Conservation (phyloP, 1,139 yeast species). For the Pichia inconspicua region DNA sequence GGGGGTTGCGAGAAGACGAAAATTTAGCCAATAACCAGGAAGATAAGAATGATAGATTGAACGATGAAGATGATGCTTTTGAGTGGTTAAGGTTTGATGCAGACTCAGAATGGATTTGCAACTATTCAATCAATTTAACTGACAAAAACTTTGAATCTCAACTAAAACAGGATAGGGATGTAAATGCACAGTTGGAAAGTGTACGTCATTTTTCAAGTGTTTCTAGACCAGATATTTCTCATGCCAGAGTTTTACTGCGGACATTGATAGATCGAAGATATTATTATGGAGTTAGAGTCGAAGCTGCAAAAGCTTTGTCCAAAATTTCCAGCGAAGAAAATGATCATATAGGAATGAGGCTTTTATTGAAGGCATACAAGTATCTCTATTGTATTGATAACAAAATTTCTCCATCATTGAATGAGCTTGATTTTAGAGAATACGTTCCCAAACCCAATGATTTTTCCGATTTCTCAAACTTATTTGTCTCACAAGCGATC, state of each 20-base stretch:
- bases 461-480: constrained; percentile 59
- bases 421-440: constrained; percentile 30
- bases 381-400: constrained; percentile 56
- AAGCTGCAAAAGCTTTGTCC: constrained; percentile 78
- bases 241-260: constrained; percentile 72
- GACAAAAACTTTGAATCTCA: constrained; percentile 95
- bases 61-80: constrained; percentile 56
- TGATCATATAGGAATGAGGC: constrained; percentile 63
- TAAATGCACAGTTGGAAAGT: constrained; percentile 90
- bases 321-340: constrained; percentile 54
- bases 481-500: constrained; percentile 64
- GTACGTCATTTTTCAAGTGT: constrained; percentile 56
- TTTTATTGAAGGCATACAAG: constrained; percentile 64
- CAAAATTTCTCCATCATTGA: constrained; percentile 15
- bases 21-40: constrained; percentile 30
- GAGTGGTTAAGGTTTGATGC: constrained; percentile 98
- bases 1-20: constrained; percentile 74
- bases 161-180: constrained; percentile 88
- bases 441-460: constrained; percentile 72
- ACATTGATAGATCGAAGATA: constrained; percentile 81
- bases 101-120: constrained; percentile 94
- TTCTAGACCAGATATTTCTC: constrained; percentile 48
- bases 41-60: constrained; percentile 52
- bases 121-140: constrained; percentile 74
- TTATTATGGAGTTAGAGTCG: constrained; percentile 80